Percentiles rank a stretch among this genome's conserved stretches.
Conservation (phyloP, 2,329 filamentous ascomycete genomes). For the Leptodontidium sp. region DNA sequence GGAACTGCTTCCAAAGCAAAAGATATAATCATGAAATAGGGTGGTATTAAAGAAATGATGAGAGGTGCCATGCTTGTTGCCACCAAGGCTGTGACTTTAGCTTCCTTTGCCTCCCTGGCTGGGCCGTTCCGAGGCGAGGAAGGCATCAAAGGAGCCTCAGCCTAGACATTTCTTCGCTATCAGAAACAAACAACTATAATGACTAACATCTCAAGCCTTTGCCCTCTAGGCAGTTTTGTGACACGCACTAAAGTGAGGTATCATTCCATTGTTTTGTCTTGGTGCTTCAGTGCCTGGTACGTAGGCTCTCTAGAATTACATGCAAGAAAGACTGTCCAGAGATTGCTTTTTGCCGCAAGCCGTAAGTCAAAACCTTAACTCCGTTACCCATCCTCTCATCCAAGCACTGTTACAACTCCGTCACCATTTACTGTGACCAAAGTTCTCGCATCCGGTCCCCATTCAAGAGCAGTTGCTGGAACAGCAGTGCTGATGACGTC, state of each 20-base stretch:
- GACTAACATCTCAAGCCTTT: neutral
- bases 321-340: conserved; percentile 35
- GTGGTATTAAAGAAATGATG: neutral
- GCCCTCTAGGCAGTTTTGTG: neutral
- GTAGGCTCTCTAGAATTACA: conserved; percentile 40
- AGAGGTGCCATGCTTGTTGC: neutral
- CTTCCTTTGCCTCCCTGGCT: neutral
- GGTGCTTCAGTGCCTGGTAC: conserved; percentile 19
- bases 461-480: conserved; percentile 75
- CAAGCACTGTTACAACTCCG: conserved; percentile 77
- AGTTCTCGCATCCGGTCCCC: conserved; percentile 78
- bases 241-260: neutral
- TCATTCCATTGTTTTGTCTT: conserved; percentile 11
- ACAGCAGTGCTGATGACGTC: conserved; percentile 83
- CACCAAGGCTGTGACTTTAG: neutral
- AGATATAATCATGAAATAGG: neutral
- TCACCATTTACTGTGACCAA: conserved; percentile 78
- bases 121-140: neutral
- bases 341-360: conserved; percentile 39
- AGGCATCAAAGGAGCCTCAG: conserved; percentile 1
- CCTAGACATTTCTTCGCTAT: neutral
- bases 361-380: conserved; percentile 36
- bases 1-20: neutral
- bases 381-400: conserved; percentile 51
- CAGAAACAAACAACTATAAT: neutral